Percentiles rank a stretch among this genome's conserved stretches.
These are phyloP conservation scores for Cinchona pubescens DNA, from an alignment of 257 asterid species.

Conservation along the genomic window DNA sequence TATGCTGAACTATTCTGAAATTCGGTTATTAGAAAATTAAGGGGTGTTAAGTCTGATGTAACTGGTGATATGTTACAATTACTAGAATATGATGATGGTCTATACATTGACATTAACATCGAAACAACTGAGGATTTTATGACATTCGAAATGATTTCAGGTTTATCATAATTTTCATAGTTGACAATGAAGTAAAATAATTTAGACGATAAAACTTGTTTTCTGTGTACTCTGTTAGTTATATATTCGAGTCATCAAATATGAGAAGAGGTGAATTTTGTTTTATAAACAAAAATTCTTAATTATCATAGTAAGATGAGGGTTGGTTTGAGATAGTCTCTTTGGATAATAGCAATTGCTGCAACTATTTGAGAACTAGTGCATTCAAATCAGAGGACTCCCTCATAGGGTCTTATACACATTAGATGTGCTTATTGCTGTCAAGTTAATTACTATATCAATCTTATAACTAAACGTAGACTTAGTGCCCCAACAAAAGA, in stretches of 20 bases:
- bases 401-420: neutral
- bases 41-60: neutral
- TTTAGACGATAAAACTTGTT: too few relatives aligned
- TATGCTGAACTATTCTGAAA: neutral
- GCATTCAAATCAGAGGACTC: slow-evolving; percentile 9
- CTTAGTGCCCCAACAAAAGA: slow-evolving; percentile 78
- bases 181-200: too few relatives aligned
- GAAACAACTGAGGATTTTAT: neutral
- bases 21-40: neutral
- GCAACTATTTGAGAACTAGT: neutral
- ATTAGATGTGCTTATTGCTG: slow-evolving; percentile 3
- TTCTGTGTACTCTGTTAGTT: too few relatives aligned
- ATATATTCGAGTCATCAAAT: too few relatives aligned
- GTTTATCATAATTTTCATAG: too few relatives aligned
- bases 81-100: neutral
- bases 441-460: slow-evolving; percentile 24
- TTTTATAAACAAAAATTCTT: too few relatives aligned
- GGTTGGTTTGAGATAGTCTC: neutral
- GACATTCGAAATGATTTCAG: neutral
- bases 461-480: slow-evolving; percentile 58
- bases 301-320: too few relatives aligned
- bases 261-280: too few relatives aligned
- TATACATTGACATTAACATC: neutral
- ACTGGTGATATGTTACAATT: neutral
- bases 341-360: neutral